Evolutionary conservation across 345 rosid species (phyloP).

Genomic region (Turritis glabra): DNA sequence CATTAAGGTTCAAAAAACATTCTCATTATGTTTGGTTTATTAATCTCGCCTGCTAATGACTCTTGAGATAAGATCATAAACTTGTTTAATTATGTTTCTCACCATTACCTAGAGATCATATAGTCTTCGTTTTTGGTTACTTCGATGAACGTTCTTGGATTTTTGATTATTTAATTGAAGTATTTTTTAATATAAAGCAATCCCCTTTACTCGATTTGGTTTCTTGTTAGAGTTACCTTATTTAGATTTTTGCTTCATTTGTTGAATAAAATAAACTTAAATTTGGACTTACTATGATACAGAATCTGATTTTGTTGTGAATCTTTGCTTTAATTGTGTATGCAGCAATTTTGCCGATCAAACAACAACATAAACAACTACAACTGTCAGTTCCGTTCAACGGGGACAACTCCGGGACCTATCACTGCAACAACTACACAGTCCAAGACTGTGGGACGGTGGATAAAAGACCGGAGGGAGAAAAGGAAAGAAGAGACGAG

Average conservation of each 20-base stretch:
- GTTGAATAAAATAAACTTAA: not conserved
- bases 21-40: constrained; percentile 2
- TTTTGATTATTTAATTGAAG: not conserved
- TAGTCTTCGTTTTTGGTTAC: not conserved
- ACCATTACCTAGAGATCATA: constrained; percentile 10
- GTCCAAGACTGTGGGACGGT: constrained; percentile 86
- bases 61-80: not conserved
- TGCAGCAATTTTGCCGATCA: constrained; percentile 59
- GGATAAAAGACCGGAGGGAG: constrained; percentile 83
- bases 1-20: constrained; percentile 52
- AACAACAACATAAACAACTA: constrained; percentile 35
- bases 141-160: not conserved
- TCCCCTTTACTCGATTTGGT: not conserved
- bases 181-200: not conserved
- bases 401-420: constrained; percentile 32
- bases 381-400: constrained; percentile 43
- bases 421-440: constrained; percentile 42
- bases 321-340: not conserved
- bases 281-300: not conserved
- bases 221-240: not conserved
- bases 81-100: not conserved
- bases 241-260: not conserved
- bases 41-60: not conserved
- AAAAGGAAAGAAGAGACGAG: constrained; percentile 85
- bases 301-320: not conserved